Evolutionary conservation across 331 rosid species (phyloP).

Genomic region (Prunus yedoensis): DNA sequence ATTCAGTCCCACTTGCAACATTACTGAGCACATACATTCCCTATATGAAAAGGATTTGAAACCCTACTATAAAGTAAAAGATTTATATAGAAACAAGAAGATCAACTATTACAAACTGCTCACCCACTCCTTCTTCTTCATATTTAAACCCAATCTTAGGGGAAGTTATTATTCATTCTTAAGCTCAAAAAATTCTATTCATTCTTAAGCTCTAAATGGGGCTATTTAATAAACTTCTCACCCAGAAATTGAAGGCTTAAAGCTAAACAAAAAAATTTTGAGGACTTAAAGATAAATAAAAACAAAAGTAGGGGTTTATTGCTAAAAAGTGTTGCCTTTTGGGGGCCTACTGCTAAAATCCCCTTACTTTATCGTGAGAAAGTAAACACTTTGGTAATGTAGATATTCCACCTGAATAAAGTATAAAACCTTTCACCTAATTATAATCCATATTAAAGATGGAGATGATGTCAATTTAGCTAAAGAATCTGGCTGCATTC

Average conservation of each 20-base stretch:
- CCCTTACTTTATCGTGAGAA: neutral
- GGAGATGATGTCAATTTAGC: slow-evolving; percentile 1
- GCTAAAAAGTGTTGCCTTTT: too few relatives aligned
- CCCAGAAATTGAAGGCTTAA: too few relatives aligned
- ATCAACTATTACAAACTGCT: neutral
- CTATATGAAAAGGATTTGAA: slow-evolving; percentile 40
- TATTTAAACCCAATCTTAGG: neutral
- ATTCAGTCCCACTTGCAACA: slow-evolving; percentile 75
- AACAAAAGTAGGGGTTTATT: too few relatives aligned
- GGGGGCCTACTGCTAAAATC: too few relatives aligned
- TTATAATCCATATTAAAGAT: neutral
- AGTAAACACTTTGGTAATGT: neutral
- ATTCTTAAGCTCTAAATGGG: too few relatives aligned
- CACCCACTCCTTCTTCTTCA: neutral
- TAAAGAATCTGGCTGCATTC: neutral
- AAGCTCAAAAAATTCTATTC: too few relatives aligned
- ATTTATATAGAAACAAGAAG: slow-evolving; percentile 6
- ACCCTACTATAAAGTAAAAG: slow-evolving; percentile 11
- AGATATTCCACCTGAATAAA: neutral
- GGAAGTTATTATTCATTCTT: too few relatives aligned
- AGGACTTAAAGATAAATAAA: too few relatives aligned
- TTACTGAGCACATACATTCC: slow-evolving; percentile 76
- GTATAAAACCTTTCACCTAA: neutral
- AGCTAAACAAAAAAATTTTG: too few relatives aligned
- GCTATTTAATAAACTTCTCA: too few relatives aligned